These are phyloP conservation scores for Colletotrichum sp. DNA, from an alignment of 2,329 filamentous ascomycete genomes.

Conservation along the genomic window DNA sequence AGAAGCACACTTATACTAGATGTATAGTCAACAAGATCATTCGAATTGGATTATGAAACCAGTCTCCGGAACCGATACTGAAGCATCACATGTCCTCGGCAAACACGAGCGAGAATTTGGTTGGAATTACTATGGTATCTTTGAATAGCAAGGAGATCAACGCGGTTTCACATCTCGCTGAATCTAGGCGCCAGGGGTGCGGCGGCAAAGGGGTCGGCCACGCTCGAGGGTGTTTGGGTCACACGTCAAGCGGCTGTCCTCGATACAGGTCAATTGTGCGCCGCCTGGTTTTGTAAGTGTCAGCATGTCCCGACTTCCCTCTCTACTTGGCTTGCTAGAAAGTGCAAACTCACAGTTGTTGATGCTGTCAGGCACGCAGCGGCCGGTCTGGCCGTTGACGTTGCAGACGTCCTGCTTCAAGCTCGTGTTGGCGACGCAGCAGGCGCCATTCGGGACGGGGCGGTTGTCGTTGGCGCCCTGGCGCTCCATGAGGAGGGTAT, in stretches of 20 bases:
- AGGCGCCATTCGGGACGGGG: slow-evolving; percentile 36
- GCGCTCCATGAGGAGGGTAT: slow-evolving; percentile 26
- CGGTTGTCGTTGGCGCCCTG: slow-evolving; percentile 39
- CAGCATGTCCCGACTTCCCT: not conserved
- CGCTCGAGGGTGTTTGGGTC: slow-evolving; percentile 31
- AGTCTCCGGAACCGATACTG: not conserved
- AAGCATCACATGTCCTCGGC: not conserved
- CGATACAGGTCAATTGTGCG: slow-evolving; percentile 30
- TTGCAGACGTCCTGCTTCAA: slow-evolving; percentile 42
- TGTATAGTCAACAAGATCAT: not conserved
- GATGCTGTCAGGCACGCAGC: slow-evolving; percentile 38
- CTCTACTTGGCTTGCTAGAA: not conserved
- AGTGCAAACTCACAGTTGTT: slow-evolving; percentile 34
- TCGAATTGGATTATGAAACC: not conserved
- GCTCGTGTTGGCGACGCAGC: slow-evolving; percentile 38
- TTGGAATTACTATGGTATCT: not conserved
- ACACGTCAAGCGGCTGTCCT: slow-evolving; percentile 30
- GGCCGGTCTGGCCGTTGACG: slow-evolving; percentile 35
- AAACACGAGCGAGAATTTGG: not conserved
- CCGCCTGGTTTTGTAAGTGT: slow-evolving; percentile 21
- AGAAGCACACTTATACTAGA: not conserved
- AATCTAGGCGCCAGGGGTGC: slow-evolving; percentile 2
- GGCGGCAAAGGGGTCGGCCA: slow-evolving; percentile 32
- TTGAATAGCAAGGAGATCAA: not conserved
- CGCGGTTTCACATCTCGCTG: not conserved